Percentiles rank a stretch among this genome's conserved stretches.
These are phyloP conservation scores for Lathyrus oleraceus DNA, from an alignment of 306 rosid genomes.

Conservation along the genomic window DNA sequence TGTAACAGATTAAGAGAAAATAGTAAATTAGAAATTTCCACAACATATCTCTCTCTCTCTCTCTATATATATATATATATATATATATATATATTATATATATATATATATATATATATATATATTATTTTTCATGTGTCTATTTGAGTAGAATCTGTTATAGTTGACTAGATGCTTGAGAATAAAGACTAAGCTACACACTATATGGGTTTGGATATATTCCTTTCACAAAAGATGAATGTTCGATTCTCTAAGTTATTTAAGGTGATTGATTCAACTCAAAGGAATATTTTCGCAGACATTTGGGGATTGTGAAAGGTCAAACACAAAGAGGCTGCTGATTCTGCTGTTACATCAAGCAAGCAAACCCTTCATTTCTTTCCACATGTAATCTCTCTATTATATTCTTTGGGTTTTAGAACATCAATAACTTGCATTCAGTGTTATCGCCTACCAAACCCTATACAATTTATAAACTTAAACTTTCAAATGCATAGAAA, in stretches of 20 bases:
- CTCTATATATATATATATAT: too few relatives aligned
- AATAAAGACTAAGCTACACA: neutral
- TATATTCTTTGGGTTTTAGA: neutral
- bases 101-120: too few relatives aligned
- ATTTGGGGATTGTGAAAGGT: conserved; percentile 26
- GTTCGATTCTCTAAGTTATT: neutral
- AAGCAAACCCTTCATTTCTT: neutral
- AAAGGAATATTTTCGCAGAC: neutral
- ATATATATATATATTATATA: too few relatives aligned
- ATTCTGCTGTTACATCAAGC: conserved; percentile 30
- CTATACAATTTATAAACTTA: too few relatives aligned
- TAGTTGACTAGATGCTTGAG: neutral
- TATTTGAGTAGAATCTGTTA: neutral
- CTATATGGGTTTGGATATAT: neutral
- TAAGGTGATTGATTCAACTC: neutral
- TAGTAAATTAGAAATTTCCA: too few relatives aligned
- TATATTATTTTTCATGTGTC: too few relatives aligned
- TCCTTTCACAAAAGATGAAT: neutral
- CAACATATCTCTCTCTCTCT: too few relatives aligned
- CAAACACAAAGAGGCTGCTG: conserved; percentile 38
- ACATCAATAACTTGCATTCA: neutral
- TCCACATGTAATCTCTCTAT: neutral
- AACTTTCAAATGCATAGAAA: too few relatives aligned
- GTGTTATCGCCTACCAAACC: neutral
- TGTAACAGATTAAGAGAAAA: too few relatives aligned